phyloP scores from a whole-genome alignment of 2,329 filamentous ascomycete species.

The Didymella exigua region DNA sequence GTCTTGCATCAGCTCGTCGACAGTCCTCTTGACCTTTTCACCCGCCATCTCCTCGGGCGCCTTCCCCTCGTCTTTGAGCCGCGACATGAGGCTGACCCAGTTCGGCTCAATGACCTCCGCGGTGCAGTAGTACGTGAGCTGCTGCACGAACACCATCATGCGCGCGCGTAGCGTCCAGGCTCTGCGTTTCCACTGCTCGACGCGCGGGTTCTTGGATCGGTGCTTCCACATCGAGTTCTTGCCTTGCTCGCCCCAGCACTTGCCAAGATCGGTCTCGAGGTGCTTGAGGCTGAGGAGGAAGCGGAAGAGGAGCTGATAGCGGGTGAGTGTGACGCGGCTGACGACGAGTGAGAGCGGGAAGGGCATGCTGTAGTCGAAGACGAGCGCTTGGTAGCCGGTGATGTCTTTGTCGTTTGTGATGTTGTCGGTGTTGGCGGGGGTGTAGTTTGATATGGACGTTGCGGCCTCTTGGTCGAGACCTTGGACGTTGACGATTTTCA shows the following conservation, averaged over 20 bases:
- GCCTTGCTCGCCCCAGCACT: slow-evolving; percentile 88
- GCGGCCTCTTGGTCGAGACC: slow-evolving; percentile 85
- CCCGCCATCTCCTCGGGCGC: slow-evolving; percentile 41
- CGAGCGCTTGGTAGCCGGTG: slow-evolving; percentile 86
- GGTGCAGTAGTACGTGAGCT: slow-evolving; percentile 95
- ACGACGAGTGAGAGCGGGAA: slow-evolving; percentile 96
- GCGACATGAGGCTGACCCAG: slow-evolving; percentile 92
- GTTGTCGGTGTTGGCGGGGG: slow-evolving; percentile 62
- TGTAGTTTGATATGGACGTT: slow-evolving; percentile 70
- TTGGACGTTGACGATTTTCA: slow-evolving; percentile 95
- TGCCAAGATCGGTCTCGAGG: slow-evolving; percentile 83
- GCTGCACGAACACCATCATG: slow-evolving; percentile 97
- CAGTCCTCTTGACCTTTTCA: slow-evolving; percentile 70
- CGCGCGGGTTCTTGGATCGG: slow-evolving; percentile 70
- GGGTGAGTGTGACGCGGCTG: slow-evolving; percentile 92
- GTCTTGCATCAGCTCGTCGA: slow-evolving; percentile 98
- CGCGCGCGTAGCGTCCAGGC: slow-evolving; percentile 90
- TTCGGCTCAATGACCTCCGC: slow-evolving; percentile 97
- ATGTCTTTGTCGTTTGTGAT: slow-evolving; percentile 83
- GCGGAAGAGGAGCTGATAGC: slow-evolving; percentile 94
- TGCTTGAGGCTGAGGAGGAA: slow-evolving; percentile 90
- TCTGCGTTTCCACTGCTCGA: slow-evolving; percentile 91
- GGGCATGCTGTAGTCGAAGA: slow-evolving; percentile 91
- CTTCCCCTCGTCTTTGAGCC: slow-evolving; percentile 65
- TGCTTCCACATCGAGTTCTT: slow-evolving; percentile 82